Conservation (phyloP, 805 yeast species). For the Candida sanyiensis region DNA sequence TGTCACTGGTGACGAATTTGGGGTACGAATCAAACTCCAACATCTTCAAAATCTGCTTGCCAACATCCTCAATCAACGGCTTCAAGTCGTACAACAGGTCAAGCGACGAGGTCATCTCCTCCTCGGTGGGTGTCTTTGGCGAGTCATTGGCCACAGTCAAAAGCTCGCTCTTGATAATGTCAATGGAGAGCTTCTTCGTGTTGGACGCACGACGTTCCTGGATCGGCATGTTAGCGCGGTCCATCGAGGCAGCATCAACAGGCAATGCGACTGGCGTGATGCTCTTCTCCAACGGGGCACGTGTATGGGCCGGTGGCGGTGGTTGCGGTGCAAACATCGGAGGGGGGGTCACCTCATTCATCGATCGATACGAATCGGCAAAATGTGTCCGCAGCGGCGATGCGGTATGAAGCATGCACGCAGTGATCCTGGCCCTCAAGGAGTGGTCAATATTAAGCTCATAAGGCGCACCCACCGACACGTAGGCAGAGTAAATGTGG, state of each 20-base stretch:
- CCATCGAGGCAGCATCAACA: background rate
- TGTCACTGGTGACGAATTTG: conserved; percentile 49
- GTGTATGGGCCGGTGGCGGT: conserved; percentile 4
- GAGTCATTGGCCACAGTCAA: background rate
- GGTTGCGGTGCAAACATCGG: too few species aligned
- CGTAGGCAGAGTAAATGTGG: conserved; percentile 58
- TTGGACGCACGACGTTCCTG: conserved; percentile 11
- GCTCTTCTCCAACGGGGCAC: too few species aligned
- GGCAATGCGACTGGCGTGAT: background rate
- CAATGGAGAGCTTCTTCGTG: conserved; percentile 20
- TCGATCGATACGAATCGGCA: conserved; percentile 1
- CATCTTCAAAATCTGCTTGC: conserved; percentile 44
- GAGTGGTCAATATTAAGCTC: conserved; percentile 63
- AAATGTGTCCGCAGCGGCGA: conserved; percentile 28
- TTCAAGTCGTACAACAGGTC: conserved; percentile 32
- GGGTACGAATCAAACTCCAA: conserved; percentile 74
- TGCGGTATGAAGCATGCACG: conserved; percentile 33
- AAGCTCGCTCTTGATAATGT: conserved; percentile 7
- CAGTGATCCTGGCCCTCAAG: conserved; percentile 39
- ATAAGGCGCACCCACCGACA: conserved; percentile 61
- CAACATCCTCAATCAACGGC: conserved; percentile 44
- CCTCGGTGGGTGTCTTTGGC: conserved; percentile 29
- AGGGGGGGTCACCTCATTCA: background rate
- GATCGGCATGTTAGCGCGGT: background rate
- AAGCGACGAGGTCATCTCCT: conserved; percentile 30